Conservation (phyloP, 106 monocot species). For the Phalaenopsis aphrodite region DNA sequence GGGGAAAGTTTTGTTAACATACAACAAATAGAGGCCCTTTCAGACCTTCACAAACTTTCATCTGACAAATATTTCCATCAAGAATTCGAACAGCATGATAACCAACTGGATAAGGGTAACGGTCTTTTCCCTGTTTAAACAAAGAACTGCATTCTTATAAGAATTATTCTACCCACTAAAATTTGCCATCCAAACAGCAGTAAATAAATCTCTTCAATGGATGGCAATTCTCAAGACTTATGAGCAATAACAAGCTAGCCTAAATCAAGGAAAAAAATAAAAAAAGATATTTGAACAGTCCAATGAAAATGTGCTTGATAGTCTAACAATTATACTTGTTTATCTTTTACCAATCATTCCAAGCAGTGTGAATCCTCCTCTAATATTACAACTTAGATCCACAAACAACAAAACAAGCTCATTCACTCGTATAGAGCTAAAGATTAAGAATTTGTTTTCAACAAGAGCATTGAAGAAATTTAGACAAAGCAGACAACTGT, state of each 20-base stretch:
- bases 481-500: not conserved
- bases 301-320: not conserved
- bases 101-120: slow-evolving; percentile 86
- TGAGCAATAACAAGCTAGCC: not conserved
- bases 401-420: not conserved
- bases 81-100: slow-evolving; percentile 58
- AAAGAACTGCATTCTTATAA: not conserved
- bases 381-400: not conserved
- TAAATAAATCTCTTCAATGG: not conserved
- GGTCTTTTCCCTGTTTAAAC: slow-evolving; percentile 69
- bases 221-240: not conserved
- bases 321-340: not conserved
- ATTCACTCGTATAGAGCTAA: too few species aligned
- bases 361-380: not conserved
- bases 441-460: too few species aligned
- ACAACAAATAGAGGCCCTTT: slow-evolving; percentile 90
- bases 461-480: not conserved
- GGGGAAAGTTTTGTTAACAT: slow-evolving; percentile 7
- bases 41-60: slow-evolving; percentile 70
- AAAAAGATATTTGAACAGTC: not conserved
- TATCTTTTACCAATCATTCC: not conserved
- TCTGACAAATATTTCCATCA: slow-evolving; percentile 44
- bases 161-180: not conserved
- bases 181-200: not conserved
- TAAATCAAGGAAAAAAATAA: slow-evolving; percentile 1